Conservation (phyloP, 2,329 filamentous ascomycete genomes). For the Xylogone sp. region DNA sequence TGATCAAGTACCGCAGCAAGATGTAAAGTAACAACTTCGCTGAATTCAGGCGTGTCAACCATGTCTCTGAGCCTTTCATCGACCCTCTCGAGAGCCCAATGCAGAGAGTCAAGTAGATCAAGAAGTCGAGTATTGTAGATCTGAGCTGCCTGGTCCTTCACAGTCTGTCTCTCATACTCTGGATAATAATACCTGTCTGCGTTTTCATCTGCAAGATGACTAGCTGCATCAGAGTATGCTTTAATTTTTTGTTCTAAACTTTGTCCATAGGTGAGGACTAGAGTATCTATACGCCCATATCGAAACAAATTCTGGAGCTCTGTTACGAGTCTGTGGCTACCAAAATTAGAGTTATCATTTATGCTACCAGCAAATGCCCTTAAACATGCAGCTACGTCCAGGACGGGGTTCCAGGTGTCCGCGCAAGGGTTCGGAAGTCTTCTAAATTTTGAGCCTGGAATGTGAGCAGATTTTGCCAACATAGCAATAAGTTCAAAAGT, state of each 20-base stretch:
- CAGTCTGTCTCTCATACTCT: not conserved
- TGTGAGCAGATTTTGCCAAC: not conserved
- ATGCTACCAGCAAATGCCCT: not conserved
- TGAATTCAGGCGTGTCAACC: not conserved
- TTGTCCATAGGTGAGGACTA: not conserved
- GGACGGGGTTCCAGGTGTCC: not conserved
- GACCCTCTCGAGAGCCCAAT: not conserved
- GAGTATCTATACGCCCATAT: not conserved
- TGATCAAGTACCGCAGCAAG: not conserved
- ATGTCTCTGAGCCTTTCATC: not conserved
- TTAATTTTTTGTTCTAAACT: not conserved
- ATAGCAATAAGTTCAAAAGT: slow-evolving; percentile 1
- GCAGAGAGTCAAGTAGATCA: not conserved
- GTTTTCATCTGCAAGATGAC: not conserved
- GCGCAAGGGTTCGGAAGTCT: not conserved
- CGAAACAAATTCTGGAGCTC: not conserved
- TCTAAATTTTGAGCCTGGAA: not conserved
- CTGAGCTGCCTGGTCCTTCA: not conserved
- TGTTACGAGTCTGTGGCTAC: not conserved
- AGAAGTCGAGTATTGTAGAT: not conserved
- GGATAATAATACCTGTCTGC: not conserved
- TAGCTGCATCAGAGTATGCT: not conserved
- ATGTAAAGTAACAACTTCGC: not conserved
- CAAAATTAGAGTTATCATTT: not conserved
- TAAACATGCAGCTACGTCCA: not conserved